Evolutionary conservation across 2,329 filamentous ascomycete species (phyloP).

Genomic region (Keithomyces neogunnii): DNA sequence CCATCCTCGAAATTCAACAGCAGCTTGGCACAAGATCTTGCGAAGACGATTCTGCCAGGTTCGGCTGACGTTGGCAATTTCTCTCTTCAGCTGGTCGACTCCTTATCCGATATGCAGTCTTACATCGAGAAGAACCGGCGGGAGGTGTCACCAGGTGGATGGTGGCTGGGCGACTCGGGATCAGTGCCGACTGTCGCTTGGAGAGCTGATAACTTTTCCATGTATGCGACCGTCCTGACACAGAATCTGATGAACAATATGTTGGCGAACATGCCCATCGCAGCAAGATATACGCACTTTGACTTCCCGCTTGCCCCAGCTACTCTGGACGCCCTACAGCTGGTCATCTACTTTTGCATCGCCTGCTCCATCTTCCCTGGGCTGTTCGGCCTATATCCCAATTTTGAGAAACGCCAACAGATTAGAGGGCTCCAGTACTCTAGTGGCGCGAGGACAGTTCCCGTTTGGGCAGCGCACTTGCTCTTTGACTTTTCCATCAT

Average conservation of each 20-base stretch:
- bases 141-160: conserved; percentile 65
- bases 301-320: conserved; percentile 57
- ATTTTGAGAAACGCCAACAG: conserved; percentile 68
- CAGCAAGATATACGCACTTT: conserved; percentile 61
- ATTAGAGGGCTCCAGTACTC: conserved; percentile 84
- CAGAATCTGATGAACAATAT: conserved; percentile 55
- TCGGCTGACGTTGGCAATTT: conserved; percentile 7
- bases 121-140: conserved; percentile 54
- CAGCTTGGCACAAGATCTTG: conserved; percentile 5
- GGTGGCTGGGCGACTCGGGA: conserved; percentile 57
- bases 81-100: conserved; percentile 26
- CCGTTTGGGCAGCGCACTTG: conserved; percentile 78
- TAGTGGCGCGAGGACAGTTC: conserved; percentile 75
- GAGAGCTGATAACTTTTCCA: conserved; percentile 46
- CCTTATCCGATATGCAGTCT: conserved; percentile 55
- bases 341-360: conserved; percentile 74
- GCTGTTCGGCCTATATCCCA: conserved; percentile 84
- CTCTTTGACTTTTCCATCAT: conserved; percentile 73
- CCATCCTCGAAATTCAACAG: conserved; percentile 13
- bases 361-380: conserved; percentile 72
- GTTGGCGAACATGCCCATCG: conserved; percentile 56
- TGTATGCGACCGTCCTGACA: conserved; percentile 43
- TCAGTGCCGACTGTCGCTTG: conserved; percentile 59
- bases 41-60: conserved; percentile 9
- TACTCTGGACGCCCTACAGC: conserved; percentile 65